phyloP scores from a whole-genome alignment of 1,139 yeast species.

The Yamadazyma atlantica region DNA sequence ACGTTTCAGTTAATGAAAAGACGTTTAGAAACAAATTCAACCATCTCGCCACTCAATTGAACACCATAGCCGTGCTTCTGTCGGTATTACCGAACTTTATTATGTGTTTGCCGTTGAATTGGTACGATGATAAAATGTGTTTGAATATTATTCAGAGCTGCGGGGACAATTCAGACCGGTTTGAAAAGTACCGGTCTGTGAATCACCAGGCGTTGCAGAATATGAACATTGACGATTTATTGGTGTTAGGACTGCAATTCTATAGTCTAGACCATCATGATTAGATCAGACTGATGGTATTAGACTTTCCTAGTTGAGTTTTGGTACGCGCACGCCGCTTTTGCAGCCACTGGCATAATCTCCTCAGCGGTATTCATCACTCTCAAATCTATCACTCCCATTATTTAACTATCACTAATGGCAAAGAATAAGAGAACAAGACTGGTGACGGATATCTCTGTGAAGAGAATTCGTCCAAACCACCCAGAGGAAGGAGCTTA shows the following conservation, averaged over 20 bases:
- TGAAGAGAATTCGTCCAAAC: too few species aligned
- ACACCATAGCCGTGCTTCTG: constrained; percentile 23
- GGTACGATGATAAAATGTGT: constrained; percentile 33
- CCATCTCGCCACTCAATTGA: constrained; percentile 25
- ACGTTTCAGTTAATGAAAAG: constrained; percentile 3
- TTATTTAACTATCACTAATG: too few species aligned
- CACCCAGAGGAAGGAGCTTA: too few species aligned
- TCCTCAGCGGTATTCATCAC: too few species aligned
- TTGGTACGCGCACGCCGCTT: too few species aligned
- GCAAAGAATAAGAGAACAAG: too few species aligned
- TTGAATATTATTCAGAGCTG: constrained; percentile 27
- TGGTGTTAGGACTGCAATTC: constrained; percentile 17
- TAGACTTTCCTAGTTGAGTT: too few species aligned
- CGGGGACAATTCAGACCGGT: constrained; percentile 21
- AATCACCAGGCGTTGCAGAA: constrained; percentile 14
- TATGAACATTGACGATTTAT: constrained; percentile 11
- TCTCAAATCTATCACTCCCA: too few species aligned
- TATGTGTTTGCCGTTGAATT: constrained; percentile 33
- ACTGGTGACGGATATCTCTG: too few species aligned
- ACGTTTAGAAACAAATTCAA: constrained; percentile 8
- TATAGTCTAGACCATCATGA: too few species aligned
- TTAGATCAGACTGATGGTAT: too few species aligned
- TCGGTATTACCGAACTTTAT: constrained; percentile 33
- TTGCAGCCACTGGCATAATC: too few species aligned
- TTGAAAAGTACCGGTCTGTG: constrained; percentile 22